A percentile compares a stretch with the other conserved stretches of the same genome.
Conservation (phyloP, 371 early-diverging fungal genomes). For the Mortierella sp. region DNA sequence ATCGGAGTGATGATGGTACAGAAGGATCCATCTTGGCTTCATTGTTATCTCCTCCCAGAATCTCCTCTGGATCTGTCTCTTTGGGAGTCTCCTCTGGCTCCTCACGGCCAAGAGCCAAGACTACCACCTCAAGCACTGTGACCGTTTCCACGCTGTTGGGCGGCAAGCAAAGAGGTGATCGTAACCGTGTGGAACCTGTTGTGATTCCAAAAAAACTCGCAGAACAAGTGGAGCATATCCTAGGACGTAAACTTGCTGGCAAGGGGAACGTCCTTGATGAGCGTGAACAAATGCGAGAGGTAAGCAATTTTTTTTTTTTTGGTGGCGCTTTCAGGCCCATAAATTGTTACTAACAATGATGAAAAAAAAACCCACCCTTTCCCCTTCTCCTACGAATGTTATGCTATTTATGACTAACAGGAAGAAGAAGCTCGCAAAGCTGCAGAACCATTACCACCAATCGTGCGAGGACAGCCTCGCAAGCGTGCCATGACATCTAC, state of each 20-base stretch:
- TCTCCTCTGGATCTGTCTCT: constrained; percentile 3
- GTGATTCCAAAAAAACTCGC: constrained; percentile 50
- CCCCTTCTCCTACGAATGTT: too few species aligned
- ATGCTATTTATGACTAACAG: constrained; percentile 6
- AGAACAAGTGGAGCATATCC: constrained; percentile 47
- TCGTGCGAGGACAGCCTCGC: constrained; percentile 50
- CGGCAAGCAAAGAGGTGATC: constrained; percentile 46
- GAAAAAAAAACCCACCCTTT: too few species aligned
- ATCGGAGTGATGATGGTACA: constrained; percentile 3
- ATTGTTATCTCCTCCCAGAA: neutral
- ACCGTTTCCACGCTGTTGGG: constrained; percentile 20
- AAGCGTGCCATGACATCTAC: constrained; percentile 52
- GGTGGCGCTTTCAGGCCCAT: neutral
- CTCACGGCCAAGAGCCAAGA: constrained; percentile 39
- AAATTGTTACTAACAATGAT: neutral
- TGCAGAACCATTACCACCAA: constrained; percentile 47
- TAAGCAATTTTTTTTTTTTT: constrained; percentile 1
- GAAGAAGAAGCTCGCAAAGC: constrained; percentile 52
- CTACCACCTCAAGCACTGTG: constrained; percentile 28
- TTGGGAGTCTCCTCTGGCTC: neutral
- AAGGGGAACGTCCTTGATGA: constrained; percentile 54
- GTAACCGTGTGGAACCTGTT: constrained; percentile 47
- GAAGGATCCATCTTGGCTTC: neutral
- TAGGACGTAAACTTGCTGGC: constrained; percentile 57
- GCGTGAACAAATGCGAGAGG: constrained; percentile 53